Evolutionary conservation across 805 yeast genomes (phyloP).

Genomic region (Lachancea waltii): DNA sequence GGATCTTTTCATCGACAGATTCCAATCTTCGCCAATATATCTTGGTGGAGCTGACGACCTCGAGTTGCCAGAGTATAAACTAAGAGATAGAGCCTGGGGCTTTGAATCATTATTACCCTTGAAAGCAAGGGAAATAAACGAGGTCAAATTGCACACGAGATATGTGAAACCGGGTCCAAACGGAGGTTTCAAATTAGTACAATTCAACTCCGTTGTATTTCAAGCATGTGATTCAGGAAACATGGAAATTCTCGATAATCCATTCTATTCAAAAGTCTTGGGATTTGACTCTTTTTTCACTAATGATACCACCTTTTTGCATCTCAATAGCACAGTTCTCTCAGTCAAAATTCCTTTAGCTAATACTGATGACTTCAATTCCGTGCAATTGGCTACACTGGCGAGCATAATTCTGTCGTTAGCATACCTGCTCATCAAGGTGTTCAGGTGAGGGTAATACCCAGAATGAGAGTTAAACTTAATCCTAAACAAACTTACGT

Average conservation of each 20-base stretch:
- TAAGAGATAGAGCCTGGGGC: conserved; percentile 36
- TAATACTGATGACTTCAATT: conserved; percentile 25
- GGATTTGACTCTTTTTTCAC: conserved; percentile 46
- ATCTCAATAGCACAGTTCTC: conserved; percentile 22
- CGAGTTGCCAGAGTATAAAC: conserved; percentile 47
- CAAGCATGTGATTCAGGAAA: conserved; percentile 42
- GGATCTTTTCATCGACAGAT: conserved; percentile 47
- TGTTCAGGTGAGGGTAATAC: conserved; percentile 9
- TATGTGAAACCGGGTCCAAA: conserved; percentile 37
- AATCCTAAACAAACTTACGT: neutral
- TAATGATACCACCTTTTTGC: conserved; percentile 38
- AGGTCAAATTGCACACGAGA: conserved; percentile 45
- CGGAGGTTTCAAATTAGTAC: conserved; percentile 14
- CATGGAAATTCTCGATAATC: conserved; percentile 27
- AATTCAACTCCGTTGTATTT: conserved; percentile 39
- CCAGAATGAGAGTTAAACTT: conserved; percentile 1
- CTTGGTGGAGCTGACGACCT: conserved; percentile 52
- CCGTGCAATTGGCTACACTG: conserved; percentile 35
- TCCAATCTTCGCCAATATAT: conserved; percentile 41
- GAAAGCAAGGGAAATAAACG: conserved; percentile 20
- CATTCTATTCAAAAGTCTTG: conserved; percentile 35
- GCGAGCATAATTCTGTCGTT: conserved; percentile 32
- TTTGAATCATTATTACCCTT: conserved; percentile 39
- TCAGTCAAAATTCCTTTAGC: conserved; percentile 40
- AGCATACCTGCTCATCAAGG: conserved; percentile 28